Percentiles rank a stretch among this genome's conserved stretches.
phyloP scores from a whole-genome alignment of 2,329 filamentous ascomycete genomes.

The Colletotrichum lupini region DNA sequence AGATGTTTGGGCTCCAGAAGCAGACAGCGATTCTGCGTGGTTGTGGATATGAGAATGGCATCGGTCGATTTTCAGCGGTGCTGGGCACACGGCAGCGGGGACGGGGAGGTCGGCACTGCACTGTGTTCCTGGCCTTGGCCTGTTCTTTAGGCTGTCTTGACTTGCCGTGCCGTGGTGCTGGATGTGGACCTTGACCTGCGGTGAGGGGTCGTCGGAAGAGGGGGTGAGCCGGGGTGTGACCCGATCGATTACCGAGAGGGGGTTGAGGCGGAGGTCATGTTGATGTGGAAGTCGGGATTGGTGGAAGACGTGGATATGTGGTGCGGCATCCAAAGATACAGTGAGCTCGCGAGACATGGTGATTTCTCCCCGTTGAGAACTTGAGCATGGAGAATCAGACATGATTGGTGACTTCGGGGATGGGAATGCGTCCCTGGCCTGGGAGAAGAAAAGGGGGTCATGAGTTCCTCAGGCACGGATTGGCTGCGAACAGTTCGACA shows the following conservation, averaged over 20 bases:
- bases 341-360: not conserved
- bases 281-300: slow-evolving; percentile 5
- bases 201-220: slow-evolving; percentile 19
- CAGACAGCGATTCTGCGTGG: not conserved
- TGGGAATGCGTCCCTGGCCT: not conserved
- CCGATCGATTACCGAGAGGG: slow-evolving; percentile 29
- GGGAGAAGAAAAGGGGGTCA: slow-evolving; percentile 4
- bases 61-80: not conserved
- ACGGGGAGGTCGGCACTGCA: slow-evolving; percentile 8
- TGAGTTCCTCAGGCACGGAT: slow-evolving; percentile 6
- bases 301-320: slow-evolving; percentile 19
- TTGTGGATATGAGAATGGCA: not conserved
- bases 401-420: not conserved
- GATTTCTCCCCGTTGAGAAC: not conserved
- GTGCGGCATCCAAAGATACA: slow-evolving; percentile 7
- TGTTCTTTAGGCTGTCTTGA: slow-evolving; percentile 21
- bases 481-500: slow-evolving; percentile 2
- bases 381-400: slow-evolving; percentile 4
- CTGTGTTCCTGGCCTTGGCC: slow-evolving; percentile 19
- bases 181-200: slow-evolving; percentile 12
- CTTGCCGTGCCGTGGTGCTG: slow-evolving; percentile 16
- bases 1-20: not conserved
- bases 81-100: slow-evolving; percentile 9
- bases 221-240: slow-evolving; percentile 18
- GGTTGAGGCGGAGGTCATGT: slow-evolving; percentile 1